phyloP scores from a whole-genome alignment of 352 stramenopile species.

The Phytophthora megakarya region DNA sequence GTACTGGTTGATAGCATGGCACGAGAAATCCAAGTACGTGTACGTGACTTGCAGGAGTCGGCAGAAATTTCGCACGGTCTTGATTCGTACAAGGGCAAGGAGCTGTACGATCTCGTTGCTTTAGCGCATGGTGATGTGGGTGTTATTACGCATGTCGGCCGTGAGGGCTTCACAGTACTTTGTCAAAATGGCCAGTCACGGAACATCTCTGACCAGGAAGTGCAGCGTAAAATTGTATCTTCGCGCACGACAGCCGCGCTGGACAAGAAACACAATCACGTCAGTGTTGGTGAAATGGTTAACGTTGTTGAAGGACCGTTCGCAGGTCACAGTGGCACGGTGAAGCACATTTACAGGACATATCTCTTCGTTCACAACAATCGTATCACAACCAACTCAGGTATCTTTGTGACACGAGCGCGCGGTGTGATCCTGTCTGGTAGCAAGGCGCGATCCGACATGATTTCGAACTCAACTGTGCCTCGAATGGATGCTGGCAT shows the following conservation, averaged over 20 bases:
- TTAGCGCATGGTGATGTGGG: slow-evolving; percentile 87
- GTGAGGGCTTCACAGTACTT: slow-evolving; percentile 88
- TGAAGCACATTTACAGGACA: slow-evolving; percentile 91
- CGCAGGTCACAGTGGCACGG: slow-evolving; percentile 83
- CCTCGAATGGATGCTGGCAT: slow-evolving; percentile 61
- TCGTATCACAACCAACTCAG: slow-evolving; percentile 87
- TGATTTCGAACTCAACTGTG: slow-evolving; percentile 86
- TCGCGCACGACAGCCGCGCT: slow-evolving; percentile 79
- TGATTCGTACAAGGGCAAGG: slow-evolving; percentile 90
- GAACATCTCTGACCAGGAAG: slow-evolving; percentile 88
- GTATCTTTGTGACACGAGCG: slow-evolving; percentile 88
- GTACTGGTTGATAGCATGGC: slow-evolving; percentile 91
- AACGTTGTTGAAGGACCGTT: slow-evolving; percentile 88
- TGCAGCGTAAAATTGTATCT: slow-evolving; percentile 88
- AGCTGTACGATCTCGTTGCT: slow-evolving; percentile 89
- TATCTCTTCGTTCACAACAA: slow-evolving; percentile 93
- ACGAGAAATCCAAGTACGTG: slow-evolving; percentile 90
- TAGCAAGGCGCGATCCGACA: slow-evolving; percentile 85
- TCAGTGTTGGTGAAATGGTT: slow-evolving; percentile 90
- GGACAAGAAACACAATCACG: slow-evolving; percentile 91
- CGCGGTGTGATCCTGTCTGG: slow-evolving; percentile 84
- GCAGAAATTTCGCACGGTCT: slow-evolving; percentile 89
- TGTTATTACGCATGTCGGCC: slow-evolving; percentile 91
- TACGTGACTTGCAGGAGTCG: slow-evolving; percentile 90
- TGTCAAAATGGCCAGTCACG: slow-evolving; percentile 85